Percentiles rank a stretch among this genome's conserved stretches.
Conservation (phyloP, 2,329 filamentous ascomycete genomes). For the Thermochaetoides dissita region DNA sequence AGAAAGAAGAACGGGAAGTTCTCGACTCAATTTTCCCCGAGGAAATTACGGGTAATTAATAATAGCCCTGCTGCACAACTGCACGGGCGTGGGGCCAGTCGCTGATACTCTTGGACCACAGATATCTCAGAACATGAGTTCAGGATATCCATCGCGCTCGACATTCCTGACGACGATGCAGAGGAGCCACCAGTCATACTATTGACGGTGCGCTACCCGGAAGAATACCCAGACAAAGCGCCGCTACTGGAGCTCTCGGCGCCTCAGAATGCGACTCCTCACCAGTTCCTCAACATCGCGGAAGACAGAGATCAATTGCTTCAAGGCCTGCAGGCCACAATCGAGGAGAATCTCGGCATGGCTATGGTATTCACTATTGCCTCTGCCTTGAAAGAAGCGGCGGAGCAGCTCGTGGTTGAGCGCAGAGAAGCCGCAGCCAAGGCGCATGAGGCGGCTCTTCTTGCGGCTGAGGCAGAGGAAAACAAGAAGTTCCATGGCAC, state of each 20-base stretch:
- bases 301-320: slow-evolving; percentile 68
- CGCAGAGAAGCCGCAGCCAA: slow-evolving; percentile 52
- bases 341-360: slow-evolving; percentile 91
- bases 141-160: slow-evolving; percentile 72
- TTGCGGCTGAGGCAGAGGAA: slow-evolving; percentile 69
- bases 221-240: slow-evolving; percentile 75
- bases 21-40: slow-evolving; percentile 97
- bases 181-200: slow-evolving; percentile 58
- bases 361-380: slow-evolving; percentile 93
- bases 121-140: slow-evolving; percentile 86
- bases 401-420: slow-evolving; percentile 70
- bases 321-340: slow-evolving; percentile 53
- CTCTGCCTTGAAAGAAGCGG: slow-evolving; percentile 73
- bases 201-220: slow-evolving; percentile 79
- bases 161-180: slow-evolving; percentile 53
- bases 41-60: slow-evolving; percentile 66
- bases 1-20: slow-evolving; percentile 90
- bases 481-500: slow-evolving; percentile 94
- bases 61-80: too few relatives aligned
- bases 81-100: too few relatives aligned
- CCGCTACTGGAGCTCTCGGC: slow-evolving; percentile 69
- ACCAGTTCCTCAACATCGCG: slow-evolving; percentile 64
- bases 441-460: slow-evolving; percentile 37
- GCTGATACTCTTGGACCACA: slow-evolving; percentile 21
- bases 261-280: slow-evolving; percentile 52